Evolutionary conservation across 2,329 filamentous ascomycete genomes (phyloP), one percentile per base, ranked within the genome.

Genomic region (Exophiala sp.): DNA sequence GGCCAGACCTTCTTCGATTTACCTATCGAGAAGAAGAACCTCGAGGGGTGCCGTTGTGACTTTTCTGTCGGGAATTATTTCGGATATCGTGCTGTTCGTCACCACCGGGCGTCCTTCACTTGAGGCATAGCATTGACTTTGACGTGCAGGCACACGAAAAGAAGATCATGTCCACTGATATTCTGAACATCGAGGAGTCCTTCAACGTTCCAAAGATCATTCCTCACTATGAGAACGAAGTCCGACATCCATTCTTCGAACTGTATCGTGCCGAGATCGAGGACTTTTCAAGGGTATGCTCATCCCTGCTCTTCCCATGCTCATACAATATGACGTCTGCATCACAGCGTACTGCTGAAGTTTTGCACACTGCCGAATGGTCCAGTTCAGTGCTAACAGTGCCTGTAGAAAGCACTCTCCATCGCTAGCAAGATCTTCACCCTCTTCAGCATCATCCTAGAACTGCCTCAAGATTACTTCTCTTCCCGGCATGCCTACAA

Each of bases 141-240:
- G 16, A 21, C 3, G 18, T 48, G 2, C 14, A 47, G 41, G 36
- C 50, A 18, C 33, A 45, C 35, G 50, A 16, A 49, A 51, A 8
- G 18, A 47, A 38, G 21, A 69, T 66, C 21, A 62, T 69, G 3
- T 66, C 68, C n/a, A 66, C 71, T 1, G 73, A 76, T 0, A 69
- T 77, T 47, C 72, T 65, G 14, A 81, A 84, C 61, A 83, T 83
- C 55, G 72, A 81, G 29, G 77, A 84, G 61, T 77, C 84, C 8
- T 84, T 79, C 70, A 83, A 83, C 61, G 75, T 83, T 7, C 75
- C 78, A 56, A 84, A 84, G 62, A 83, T 81, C 63, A 73, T 72
- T 8, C 67, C 69, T 3, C 65, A 72, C 39, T 71, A 75, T 57
- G 66, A 71, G 36, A 71, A 75, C 56, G 66, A 73, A 41, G 71